phyloP scores from a whole-genome alignment of 1,284 basidiomycete species.

The Entoloma clypeatum region DNA sequence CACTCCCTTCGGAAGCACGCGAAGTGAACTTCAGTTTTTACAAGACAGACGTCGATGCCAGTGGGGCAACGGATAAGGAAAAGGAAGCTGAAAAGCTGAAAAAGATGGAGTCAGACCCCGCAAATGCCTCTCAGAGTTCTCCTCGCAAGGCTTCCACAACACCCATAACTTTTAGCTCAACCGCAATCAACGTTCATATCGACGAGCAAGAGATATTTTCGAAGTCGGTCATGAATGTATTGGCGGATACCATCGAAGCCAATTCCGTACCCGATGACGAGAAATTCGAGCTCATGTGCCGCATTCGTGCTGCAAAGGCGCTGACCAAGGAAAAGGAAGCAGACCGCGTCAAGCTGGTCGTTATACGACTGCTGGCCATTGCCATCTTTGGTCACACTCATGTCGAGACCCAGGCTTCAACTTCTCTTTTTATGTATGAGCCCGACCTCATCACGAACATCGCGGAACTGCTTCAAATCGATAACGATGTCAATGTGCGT shows the following conservation, averaged over 20 bases:
- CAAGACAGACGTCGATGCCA: constrained; percentile 41
- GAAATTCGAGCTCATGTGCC: constrained; percentile 87
- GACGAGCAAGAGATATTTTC: constrained; percentile 55
- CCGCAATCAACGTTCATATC: constrained; percentile 63
- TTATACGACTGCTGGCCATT: constrained; percentile 82
- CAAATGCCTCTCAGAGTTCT: constrained; percentile 34
- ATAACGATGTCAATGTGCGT: constrained; percentile 60
- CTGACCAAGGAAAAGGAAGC: constrained; percentile 55
- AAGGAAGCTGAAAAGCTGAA: constrained; percentile 38
- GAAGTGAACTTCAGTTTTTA: constrained; percentile 79
- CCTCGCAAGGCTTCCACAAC: constrained; percentile 34
- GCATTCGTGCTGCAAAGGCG: constrained; percentile 76
- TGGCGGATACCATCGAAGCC: constrained; percentile 72
- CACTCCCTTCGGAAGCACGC: constrained; percentile 62
- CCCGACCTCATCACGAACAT: constrained; percentile 86
- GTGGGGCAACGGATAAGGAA: constrained; percentile 40
- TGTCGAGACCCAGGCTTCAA: constrained; percentile 72
- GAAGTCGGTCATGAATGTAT: constrained; percentile 66
- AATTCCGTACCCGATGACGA: constrained; percentile 79
- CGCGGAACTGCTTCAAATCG: constrained; percentile 85
- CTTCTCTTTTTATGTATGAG: constrained; percentile 90
- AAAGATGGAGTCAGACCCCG: constrained; percentile 40
- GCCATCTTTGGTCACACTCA: constrained; percentile 88
- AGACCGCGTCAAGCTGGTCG: constrained; percentile 78
- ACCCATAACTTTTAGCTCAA: constrained; percentile 30